Evolutionary conservation across 2,329 filamentous ascomycete genomes (phyloP).

Genomic region (Hypoxylon sp.): DNA sequence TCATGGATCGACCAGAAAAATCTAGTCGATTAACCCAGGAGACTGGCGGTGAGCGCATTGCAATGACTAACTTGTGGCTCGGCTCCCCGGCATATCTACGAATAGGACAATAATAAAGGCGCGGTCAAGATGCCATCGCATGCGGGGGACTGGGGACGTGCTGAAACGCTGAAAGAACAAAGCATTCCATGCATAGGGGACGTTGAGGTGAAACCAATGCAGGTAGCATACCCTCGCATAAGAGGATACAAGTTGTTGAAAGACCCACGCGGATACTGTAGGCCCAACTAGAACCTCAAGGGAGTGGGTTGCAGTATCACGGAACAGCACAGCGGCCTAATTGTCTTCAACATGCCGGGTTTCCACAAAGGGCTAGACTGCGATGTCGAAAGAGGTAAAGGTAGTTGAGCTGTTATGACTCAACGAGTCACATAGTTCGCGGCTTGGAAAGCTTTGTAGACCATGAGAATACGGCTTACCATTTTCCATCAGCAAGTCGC

Average conservation of each 20-base stretch:
- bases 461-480: constrained; percentile 31
- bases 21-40: constrained; percentile 22
- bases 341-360: constrained; percentile 34
- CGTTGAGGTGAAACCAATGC: constrained; percentile 42
- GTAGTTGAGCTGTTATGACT: constrained; percentile 19
- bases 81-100: constrained; percentile 38
- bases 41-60: constrained; percentile 43
- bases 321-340: constrained; percentile 30
- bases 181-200: constrained; percentile 32
- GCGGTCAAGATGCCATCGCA: constrained; percentile 37
- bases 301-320: constrained; percentile 37
- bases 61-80: constrained; percentile 31
- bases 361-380: constrained; percentile 34
- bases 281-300: constrained; percentile 34
- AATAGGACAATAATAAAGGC: constrained; percentile 30
- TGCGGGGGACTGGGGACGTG: constrained; percentile 33
- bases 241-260: constrained; percentile 28
- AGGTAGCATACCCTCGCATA: constrained; percentile 38
- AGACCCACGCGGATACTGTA: constrained; percentile 38
- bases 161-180: constrained; percentile 34
- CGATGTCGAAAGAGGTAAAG: constrained; percentile 17
- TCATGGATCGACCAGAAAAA: constrained; percentile 24
- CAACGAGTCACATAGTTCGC: constrained; percentile 24
- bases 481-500: constrained; percentile 20
- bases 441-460: constrained; percentile 27